Percentiles rank a stretch among this genome's conserved stretches.
phyloP scores from a whole-genome alignment of 169 alveolate species.

The Cryptosporidium sp. region DNA sequence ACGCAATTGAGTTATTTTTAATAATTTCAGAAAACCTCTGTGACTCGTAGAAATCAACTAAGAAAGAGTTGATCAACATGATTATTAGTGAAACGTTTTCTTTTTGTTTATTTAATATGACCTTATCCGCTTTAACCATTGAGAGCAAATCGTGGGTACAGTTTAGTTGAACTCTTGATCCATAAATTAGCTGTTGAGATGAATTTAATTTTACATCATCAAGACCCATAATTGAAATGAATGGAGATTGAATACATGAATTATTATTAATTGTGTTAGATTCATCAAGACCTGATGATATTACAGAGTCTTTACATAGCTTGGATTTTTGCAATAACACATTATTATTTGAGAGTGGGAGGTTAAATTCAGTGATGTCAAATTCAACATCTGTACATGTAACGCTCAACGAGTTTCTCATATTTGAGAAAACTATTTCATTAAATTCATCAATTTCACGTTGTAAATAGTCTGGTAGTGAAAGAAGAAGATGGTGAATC shows the following conservation, averaged over 20 bases:
- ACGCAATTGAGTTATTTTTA: conserved; percentile 44
- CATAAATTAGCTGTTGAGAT: conserved; percentile 40
- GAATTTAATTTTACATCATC: conserved; percentile 19
- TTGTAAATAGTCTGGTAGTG: conserved; percentile 63
- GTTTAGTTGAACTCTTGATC: conserved; percentile 39
- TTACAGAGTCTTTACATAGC: not conserved
- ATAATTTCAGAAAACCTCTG: conserved; percentile 68
- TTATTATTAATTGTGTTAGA: not conserved
- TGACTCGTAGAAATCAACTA: conserved; percentile 69
- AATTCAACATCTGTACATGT: conserved; percentile 46
- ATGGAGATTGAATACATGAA: conserved; percentile 65
- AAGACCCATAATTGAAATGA: conserved; percentile 44
- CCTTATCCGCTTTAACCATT: conserved; percentile 36
- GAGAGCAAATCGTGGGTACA: conserved; percentile 53
- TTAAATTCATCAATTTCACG: conserved; percentile 45
- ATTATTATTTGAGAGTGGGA: conserved; percentile 47
- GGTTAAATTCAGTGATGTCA: conserved; percentile 8
- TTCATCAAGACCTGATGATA: not conserved
- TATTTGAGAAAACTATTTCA: conserved; percentile 11
- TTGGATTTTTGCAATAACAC: not conserved
- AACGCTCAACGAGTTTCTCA: conserved; percentile 38
- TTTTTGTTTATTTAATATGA: not conserved
- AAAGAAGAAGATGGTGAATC: conserved; percentile 34
- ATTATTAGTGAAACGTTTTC: conserved; percentile 19
- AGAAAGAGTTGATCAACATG: conserved; percentile 38